phyloP scores from a whole-genome alignment of 2,329 filamentous ascomycete species.

The Aspergillus proliferans region DNA sequence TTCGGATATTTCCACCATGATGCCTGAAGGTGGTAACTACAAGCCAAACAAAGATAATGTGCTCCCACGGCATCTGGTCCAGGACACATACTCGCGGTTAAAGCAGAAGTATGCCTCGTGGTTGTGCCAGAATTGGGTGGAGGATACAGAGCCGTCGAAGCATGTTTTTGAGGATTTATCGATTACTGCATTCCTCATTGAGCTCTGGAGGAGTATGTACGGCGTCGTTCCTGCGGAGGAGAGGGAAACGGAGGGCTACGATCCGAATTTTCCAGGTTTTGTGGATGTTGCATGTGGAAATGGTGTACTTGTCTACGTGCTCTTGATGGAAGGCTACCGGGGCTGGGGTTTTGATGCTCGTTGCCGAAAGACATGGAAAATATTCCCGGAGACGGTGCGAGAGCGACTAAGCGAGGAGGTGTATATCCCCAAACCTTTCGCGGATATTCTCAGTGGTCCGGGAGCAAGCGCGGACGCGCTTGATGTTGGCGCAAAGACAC shows the following conservation, averaged over 20 bases:
- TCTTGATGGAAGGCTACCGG: conserved; percentile 70
- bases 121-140: conserved; percentile 72
- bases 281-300: conserved; percentile 96
- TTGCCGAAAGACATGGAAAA: conserved; percentile 74
- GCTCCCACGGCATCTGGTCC: conserved; percentile 67
- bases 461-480: not conserved
- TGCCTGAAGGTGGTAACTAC: conserved; percentile 50
- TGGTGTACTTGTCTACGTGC: conserved; percentile 77
- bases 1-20: conserved; percentile 8
- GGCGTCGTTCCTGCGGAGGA: conserved; percentile 20
- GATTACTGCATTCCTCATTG: conserved; percentile 87
- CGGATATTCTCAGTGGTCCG: conserved; percentile 15
- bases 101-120: conserved; percentile 70
- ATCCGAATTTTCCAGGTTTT: conserved; percentile 68
- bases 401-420: conserved; percentile 53
- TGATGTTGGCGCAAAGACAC: conserved; percentile 17
- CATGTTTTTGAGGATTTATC: conserved; percentile 92
- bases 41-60: conserved; percentile 82
- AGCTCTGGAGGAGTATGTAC: conserved; percentile 87
- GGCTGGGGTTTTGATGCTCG: conserved; percentile 93
- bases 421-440: conserved; percentile 52
- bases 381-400: conserved; percentile 53
- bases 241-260: conserved; percentile 1
- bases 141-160: conserved; percentile 79
- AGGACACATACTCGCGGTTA: conserved; percentile 73